Conservation (phyloP, 169 alveolate genomes). For the Plasmodium fragile region DNA sequence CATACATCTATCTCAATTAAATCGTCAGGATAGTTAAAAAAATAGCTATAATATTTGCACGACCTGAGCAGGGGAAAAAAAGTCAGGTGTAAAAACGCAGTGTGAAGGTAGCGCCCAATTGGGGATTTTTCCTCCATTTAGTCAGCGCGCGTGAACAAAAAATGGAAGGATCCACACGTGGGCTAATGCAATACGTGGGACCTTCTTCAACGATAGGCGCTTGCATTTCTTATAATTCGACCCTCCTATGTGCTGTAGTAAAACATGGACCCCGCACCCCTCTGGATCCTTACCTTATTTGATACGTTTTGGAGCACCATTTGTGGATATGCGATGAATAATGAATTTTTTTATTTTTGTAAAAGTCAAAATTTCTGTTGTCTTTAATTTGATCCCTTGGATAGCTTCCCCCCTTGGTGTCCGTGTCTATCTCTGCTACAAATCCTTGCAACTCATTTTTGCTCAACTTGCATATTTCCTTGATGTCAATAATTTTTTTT, state of each 20-base stretch:
- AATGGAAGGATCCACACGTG: neutral
- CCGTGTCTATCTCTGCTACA: slow-evolving; percentile 72
- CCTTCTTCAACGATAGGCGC: neutral
- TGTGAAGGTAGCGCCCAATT: neutral
- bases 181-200: neutral
- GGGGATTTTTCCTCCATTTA: neutral
- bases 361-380: slow-evolving; percentile 41
- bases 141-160: neutral
- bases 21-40: slow-evolving; percentile 43
- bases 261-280: neutral
- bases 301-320: slow-evolving; percentile 77
- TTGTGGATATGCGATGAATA: slow-evolving; percentile 74
- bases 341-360: slow-evolving; percentile 58
- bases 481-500: slow-evolving; percentile 70
- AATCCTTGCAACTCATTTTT: slow-evolving; percentile 73
- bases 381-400: slow-evolving; percentile 23
- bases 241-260: neutral
- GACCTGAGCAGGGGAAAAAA: slow-evolving; percentile 40
- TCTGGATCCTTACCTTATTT: slow-evolving; percentile 41
- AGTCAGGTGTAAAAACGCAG: neutral
- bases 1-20: slow-evolving; percentile 58
- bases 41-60: slow-evolving; percentile 71
- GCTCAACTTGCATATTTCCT: slow-evolving; percentile 72
- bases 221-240: neutral
- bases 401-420: neutral